phyloP scores from a whole-genome alignment of 2,329 filamentous ascomycete species.

The Colletotrichum echinochloae region DNA sequence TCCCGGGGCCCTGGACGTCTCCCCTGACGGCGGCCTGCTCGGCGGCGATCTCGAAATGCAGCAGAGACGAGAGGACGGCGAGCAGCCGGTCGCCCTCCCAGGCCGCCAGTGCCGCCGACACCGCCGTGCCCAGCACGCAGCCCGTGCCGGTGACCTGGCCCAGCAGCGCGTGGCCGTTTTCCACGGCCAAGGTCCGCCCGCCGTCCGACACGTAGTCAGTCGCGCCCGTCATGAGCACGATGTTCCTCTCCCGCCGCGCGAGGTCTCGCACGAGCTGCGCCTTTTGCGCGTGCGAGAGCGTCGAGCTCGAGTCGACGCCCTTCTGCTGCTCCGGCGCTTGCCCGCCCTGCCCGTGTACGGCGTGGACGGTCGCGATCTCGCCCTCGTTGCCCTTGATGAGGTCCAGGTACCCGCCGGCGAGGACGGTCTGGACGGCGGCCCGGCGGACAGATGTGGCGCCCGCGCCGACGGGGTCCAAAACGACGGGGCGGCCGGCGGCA shows the following conservation, averaged over 20 bases:
- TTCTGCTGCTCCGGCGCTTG: slow-evolving; percentile 68
- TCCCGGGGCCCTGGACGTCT: slow-evolving; percentile 82
- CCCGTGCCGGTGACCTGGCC: slow-evolving; percentile 82
- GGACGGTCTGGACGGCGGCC: slow-evolving; percentile 76
- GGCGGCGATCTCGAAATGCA: slow-evolving; percentile 82
- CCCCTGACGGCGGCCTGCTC: slow-evolving; percentile 73
- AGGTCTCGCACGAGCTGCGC: slow-evolving; percentile 73
- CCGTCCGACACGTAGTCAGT: slow-evolving; percentile 86
- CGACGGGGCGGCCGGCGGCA: slow-evolving; percentile 75
- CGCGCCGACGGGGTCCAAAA: slow-evolving; percentile 87
- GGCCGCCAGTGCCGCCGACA: slow-evolving; percentile 80
- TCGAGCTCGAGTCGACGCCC: slow-evolving; percentile 83
- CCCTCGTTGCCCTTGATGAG: slow-evolving; percentile 95
- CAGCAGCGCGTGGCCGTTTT: slow-evolving; percentile 81
- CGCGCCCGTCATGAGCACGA: slow-evolving; percentile 86
- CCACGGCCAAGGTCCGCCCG: slow-evolving; percentile 71
- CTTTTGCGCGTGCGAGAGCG: slow-evolving; percentile 59
- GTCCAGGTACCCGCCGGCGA: slow-evolving; percentile 81
- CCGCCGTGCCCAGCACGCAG: slow-evolving; percentile 84
- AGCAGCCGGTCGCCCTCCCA: slow-evolving; percentile 73
- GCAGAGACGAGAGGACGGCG: slow-evolving; percentile 77
- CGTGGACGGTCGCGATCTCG: slow-evolving; percentile 82
- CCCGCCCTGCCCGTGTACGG: no score
- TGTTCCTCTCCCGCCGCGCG: slow-evolving; percentile 74
- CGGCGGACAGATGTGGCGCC: slow-evolving; percentile 65